phyloP scores from a whole-genome alignment of 2,329 filamentous ascomycete genomes.

The Herpotrichia juniperi region DNA sequence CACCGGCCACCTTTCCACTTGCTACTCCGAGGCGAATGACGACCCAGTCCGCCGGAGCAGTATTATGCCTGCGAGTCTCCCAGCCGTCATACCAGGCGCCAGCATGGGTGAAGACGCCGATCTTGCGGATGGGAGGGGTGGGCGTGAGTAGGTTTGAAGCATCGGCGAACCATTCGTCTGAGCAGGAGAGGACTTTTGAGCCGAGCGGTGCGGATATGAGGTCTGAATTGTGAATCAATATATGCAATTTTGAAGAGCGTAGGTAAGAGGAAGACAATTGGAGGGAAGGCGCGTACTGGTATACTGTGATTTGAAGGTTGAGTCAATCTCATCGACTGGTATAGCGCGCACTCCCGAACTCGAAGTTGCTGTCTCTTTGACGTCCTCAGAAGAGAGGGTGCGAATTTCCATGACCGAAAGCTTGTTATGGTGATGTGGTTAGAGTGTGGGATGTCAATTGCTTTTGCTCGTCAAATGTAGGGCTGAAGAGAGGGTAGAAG shows the following conservation, averaged over 20 bases:
- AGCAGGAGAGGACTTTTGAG: slow-evolving; percentile 61
- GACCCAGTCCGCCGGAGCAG: slow-evolving; percentile 64
- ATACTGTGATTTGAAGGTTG: slow-evolving; percentile 61
- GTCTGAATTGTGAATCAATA: too few relatives aligned
- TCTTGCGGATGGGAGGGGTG: slow-evolving; percentile 60
- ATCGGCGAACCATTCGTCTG: slow-evolving; percentile 67
- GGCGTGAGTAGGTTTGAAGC: slow-evolving; percentile 65
- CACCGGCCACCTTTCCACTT: slow-evolving; percentile 72
- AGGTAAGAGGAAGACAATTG: neutral
- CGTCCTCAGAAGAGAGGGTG: slow-evolving; percentile 35
- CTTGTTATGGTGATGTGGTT: neutral
- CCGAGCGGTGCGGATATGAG: slow-evolving; percentile 60
- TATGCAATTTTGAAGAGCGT: too few relatives aligned
- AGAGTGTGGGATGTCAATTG: neutral
- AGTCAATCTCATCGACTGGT: slow-evolving; percentile 57
- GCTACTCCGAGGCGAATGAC: slow-evolving; percentile 65
- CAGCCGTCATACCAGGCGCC: slow-evolving; percentile 71
- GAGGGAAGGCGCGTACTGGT: slow-evolving; percentile 45
- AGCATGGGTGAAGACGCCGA: slow-evolving; percentile 64
- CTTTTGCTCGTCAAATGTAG: neutral
- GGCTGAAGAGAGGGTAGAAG: neutral
- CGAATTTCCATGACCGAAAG: slow-evolving; percentile 38
- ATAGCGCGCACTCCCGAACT: slow-evolving; percentile 42
- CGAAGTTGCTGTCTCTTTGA: slow-evolving; percentile 31
- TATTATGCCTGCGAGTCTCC: slow-evolving; percentile 68